A percentile compares a stretch with the other conserved stretches of the same genome.
Evolutionary conservation across 129 eudicot species (phyloP).

Genomic region (Helichrysum umbraculigerum): DNA sequence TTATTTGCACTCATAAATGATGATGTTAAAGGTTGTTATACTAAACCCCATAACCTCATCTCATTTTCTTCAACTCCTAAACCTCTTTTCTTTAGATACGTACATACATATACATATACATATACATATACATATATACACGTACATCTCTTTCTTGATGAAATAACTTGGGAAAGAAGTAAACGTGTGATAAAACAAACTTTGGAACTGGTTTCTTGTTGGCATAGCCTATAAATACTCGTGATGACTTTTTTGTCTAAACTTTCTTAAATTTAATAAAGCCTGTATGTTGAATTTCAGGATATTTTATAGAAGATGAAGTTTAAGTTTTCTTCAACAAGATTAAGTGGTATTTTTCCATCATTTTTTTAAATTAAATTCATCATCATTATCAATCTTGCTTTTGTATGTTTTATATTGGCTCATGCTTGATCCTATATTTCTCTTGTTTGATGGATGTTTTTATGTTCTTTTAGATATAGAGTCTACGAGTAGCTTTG

Average conservation of each 20-base stretch:
- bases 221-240: conserved; percentile 27
- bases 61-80: conserved; percentile 1
- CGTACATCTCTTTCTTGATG: neutral
- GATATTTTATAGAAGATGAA: conserved; percentile 15
- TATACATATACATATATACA: neutral
- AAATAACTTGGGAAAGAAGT: conserved; percentile 30
- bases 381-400: neutral
- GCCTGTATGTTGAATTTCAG: conserved; percentile 4
- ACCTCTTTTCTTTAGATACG: neutral
- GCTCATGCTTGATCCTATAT: neutral
- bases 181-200: conserved; percentile 37
- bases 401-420: no score
- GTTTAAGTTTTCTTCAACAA: conserved; percentile 28
- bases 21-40: conserved; percentile 29
- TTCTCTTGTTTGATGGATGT: neutral
- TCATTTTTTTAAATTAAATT: neutral
- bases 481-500: conserved; percentile 29
- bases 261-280: conserved; percentile 10
- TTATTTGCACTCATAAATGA: conserved; percentile 35
- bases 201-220: conserved; percentile 26
- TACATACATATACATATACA: neutral
- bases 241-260: conserved; percentile 22
- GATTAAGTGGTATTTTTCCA: conserved; percentile 26
- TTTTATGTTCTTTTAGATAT: conserved; percentile 30
- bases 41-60: conserved; percentile 5